Evolutionary conservation across 2,329 filamentous ascomycete genomes (phyloP).

Genomic region (Cylindrodendrum hubeiense): DNA sequence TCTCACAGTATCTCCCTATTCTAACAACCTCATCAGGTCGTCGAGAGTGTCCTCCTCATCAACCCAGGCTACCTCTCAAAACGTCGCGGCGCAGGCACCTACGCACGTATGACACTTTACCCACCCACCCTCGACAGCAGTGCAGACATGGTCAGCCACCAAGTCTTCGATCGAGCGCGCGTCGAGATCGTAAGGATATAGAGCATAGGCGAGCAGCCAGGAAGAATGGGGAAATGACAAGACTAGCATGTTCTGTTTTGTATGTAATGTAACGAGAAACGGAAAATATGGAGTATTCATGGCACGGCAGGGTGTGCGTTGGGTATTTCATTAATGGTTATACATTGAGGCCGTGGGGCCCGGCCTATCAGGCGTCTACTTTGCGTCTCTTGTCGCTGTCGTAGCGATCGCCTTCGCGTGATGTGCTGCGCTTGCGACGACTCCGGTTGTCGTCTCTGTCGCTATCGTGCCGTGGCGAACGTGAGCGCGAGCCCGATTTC

Average conservation of each 20-base stretch:
- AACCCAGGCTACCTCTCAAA: slow-evolving; percentile 93
- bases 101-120: slow-evolving; percentile 81
- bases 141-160: slow-evolving; percentile 75
- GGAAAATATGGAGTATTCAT: slow-evolving; percentile 27
- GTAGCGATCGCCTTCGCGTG: slow-evolving; percentile 65
- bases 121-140: slow-evolving; percentile 73
- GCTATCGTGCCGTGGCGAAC: slow-evolving; percentile 62
- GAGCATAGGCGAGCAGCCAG: slow-evolving; percentile 13
- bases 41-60: slow-evolving; percentile 89
- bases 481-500: slow-evolving; percentile 60
- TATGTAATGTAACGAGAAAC: slow-evolving; percentile 39
- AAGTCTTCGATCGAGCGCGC: slow-evolving; percentile 83
- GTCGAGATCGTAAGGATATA: slow-evolving; percentile 89
- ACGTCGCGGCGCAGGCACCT: slow-evolving; percentile 86
- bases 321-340: slow-evolving; percentile 44
- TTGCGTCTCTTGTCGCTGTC: slow-evolving; percentile 71
- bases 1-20: background rate
- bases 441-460: slow-evolving; percentile 60
- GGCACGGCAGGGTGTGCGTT: slow-evolving; percentile 23
- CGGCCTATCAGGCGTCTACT: slow-evolving; percentile 58
- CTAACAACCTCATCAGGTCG: slow-evolving; percentile 70
- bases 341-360: slow-evolving; percentile 27
- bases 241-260: slow-evolving; percentile 7
- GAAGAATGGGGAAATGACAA: slow-evolving; percentile 8
- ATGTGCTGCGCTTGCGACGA: slow-evolving; percentile 69